Evolutionary conservation across 352 stramenopile species (phyloP).

Genomic region (Phytopythium kandeliae): DNA sequence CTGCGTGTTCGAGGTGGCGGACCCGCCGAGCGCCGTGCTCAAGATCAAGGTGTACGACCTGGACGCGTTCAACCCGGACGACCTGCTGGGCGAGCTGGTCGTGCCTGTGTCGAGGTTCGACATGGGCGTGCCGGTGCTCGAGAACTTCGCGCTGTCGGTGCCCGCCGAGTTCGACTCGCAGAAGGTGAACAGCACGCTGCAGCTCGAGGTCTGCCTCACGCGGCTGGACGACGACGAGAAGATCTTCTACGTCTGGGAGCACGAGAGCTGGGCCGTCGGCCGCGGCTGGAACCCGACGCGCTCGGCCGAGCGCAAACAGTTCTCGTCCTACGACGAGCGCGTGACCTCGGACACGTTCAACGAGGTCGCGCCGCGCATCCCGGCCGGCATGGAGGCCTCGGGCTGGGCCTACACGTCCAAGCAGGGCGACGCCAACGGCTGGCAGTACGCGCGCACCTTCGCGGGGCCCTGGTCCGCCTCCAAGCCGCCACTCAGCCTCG

Average conservation of each 20-base stretch:
- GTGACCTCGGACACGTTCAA: constrained; percentile 62
- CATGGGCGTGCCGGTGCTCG: constrained; percentile 45
- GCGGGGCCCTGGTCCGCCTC: constrained; percentile 74
- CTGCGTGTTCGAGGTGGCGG: constrained; percentile 61
- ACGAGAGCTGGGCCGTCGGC: constrained; percentile 73
- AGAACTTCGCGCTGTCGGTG: constrained; percentile 44
- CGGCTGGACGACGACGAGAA: constrained; percentile 48
- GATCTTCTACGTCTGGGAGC: constrained; percentile 80
- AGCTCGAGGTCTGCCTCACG: constrained; percentile 51
- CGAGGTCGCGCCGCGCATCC: constrained; percentile 58
- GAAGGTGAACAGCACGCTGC: constrained; percentile 48
- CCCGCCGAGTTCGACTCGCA: constrained; percentile 50
- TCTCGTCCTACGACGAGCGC: constrained; percentile 58
- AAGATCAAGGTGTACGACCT: constrained; percentile 61
- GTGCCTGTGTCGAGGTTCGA: no score
- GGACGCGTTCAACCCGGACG: constrained; percentile 53
- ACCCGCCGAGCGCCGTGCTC: constrained; percentile 49
- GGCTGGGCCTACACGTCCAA: constrained; percentile 75
- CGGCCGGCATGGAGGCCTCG: constrained; percentile 42
- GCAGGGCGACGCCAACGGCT: constrained; percentile 77
- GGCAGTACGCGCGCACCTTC: constrained; percentile 80
- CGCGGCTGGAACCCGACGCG: constrained; percentile 63
- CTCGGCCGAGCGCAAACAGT: constrained; percentile 64
- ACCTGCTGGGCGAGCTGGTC: constrained; percentile 45
- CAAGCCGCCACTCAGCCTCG: constrained; percentile 66